phyloP scores from a whole-genome alignment of 1,284 basidiomycete species.

The Marasmius sp. region DNA sequence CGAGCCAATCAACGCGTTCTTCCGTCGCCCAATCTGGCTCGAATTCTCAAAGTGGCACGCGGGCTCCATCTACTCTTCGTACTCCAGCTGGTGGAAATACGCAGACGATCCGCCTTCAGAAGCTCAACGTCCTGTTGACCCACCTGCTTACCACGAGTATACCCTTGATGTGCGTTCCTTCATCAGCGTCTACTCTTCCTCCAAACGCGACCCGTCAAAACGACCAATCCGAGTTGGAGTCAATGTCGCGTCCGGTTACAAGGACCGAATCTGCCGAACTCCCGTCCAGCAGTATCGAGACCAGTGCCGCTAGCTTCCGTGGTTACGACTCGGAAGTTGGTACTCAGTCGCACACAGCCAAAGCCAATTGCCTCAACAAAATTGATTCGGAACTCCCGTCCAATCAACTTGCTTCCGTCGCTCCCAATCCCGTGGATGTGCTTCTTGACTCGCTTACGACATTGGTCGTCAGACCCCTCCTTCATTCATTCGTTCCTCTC shows the following conservation, averaged over 20 bases:
- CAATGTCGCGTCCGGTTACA: too few relatives aligned
- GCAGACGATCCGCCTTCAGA: not conserved
- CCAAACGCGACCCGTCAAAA: too few relatives aligned
- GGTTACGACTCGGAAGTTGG: not conserved
- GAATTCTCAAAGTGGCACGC: not conserved
- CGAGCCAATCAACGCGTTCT: too few relatives aligned
- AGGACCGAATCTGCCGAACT: not conserved
- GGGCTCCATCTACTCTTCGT: not conserved
- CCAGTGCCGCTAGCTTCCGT: not conserved
- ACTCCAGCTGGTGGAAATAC: not conserved
- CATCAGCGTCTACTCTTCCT: not conserved
- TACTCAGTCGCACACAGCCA: not conserved
- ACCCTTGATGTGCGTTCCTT: not conserved
- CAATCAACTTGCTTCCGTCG: not conserved
- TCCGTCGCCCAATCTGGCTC: not conserved
- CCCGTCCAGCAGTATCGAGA: not conserved
- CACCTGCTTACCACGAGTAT: not conserved
- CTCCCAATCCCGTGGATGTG: not conserved
- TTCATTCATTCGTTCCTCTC: slow-evolving; percentile 1
- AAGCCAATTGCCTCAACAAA: not conserved
- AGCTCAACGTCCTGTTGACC: not conserved
- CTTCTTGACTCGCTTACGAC: slow-evolving; percentile 1
- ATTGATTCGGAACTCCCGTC: not conserved
- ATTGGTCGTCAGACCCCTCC: not conserved
- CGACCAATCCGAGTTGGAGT: too few relatives aligned